Evolutionary conservation across 495 filamentous ascomycete species (phyloP).

Genomic region (Tuber umbilicatum): DNA sequence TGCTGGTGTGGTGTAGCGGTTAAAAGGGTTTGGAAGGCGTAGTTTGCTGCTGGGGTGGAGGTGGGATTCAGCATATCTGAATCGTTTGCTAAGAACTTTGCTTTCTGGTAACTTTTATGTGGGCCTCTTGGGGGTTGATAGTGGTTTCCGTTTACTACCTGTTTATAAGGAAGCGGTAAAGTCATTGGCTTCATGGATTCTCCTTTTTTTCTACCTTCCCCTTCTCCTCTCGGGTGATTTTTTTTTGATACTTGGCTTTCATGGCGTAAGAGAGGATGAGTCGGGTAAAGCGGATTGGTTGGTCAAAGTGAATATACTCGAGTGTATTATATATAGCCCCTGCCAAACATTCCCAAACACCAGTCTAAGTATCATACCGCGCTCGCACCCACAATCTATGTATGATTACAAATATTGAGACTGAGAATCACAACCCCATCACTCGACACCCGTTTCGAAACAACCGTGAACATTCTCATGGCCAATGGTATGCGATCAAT

Average conservation of each 20-base stretch:
- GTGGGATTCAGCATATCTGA: neutral
- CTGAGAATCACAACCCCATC: neutral
- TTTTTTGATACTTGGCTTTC: neutral
- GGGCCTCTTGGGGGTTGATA: neutral
- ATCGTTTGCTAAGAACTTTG: neutral
- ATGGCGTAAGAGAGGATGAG: neutral
- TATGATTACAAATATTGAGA: neutral
- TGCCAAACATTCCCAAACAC: neutral
- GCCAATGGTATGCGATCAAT: neutral
- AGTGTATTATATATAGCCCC: neutral
- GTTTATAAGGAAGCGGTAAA: neutral
- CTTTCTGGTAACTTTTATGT: neutral
- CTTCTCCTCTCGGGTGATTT: neutral
- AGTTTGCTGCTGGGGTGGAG: neutral
- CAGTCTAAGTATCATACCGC: neutral
- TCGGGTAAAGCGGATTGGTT: neutral
- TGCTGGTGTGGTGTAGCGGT: conserved; percentile 7
- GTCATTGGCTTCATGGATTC: neutral
- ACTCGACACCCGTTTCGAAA: neutral
- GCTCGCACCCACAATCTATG: neutral
- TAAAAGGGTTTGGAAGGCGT: conserved; percentile 41
- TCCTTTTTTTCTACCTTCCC: neutral
- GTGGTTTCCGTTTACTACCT: neutral
- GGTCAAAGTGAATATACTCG: neutral
- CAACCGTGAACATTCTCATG: neutral